Base-by-base conservation (phyloP, 192 early-diverging fungal species). In the Backusella australiensis region DNA sequence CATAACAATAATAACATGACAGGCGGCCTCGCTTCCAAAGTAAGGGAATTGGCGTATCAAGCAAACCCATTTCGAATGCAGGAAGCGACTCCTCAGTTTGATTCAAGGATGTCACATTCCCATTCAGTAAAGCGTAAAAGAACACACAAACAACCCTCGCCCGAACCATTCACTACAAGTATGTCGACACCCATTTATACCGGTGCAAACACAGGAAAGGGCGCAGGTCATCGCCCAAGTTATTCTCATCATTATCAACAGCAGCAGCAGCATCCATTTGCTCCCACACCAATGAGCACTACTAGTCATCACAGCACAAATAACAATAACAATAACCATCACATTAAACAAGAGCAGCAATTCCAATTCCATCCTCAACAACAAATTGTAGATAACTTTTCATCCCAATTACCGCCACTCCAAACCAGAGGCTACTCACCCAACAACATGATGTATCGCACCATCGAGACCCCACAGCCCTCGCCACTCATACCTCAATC, bases 401-500 rank as follows among this genome's bases (percentile, higher is more conserved):
- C 78, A 23, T 71, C 78, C 1, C 78, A 79, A 46, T 35, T 79
- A 39, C 78, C 78, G 6, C 78, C 78, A 21, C 69, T 79, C 12
- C 74, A 79, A 63, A 34, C 38, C 39, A 38, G 52, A 63, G 56
- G 56, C 21, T 63, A 63, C 12, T 69, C 63, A 66, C 15, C 52
- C 56, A 63, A 63, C 26, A 36, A 41, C 32, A n/a, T 36, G 4
- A 11, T 67, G 41, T 41, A 49, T 71, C 44, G 42, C 56, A 14
- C 65, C 68, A 29, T 53, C n/a, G 6, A 46, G 29, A 36, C 49
- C 35, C n/a, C 75, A 56, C 26, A 63, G 23, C 56, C 56, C 26
- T 65, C 19, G 46, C 65, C 66, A 39, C 17, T 44, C 49, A 67
- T 29, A 34, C 65, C 41, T 0, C 56, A 63, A n/a, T 68, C 29